Evolutionary conservation across 805 yeast genomes (phyloP), one percentile per base, ranked within the genome.

Genomic region (Zygosaccharomyces kombuchaensis): DNA sequence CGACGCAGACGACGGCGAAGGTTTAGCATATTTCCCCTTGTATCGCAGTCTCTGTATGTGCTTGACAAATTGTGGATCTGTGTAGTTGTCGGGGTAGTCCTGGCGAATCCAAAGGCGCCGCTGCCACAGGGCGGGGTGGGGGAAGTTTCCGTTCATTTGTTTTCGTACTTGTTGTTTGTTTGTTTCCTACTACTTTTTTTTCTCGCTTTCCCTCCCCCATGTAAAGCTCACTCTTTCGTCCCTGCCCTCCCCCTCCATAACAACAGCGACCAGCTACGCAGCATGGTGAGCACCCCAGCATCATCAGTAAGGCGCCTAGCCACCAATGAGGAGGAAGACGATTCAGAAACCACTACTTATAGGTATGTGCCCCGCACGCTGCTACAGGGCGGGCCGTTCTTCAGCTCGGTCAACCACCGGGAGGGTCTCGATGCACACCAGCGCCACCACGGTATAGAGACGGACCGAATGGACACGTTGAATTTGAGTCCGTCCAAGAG

Each of bases 31-130:
- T 34, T 48, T 48, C 17, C 49, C 52, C 35, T 31, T 45, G 43
- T 45, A 48, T 32, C 52, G 48, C 41, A 58, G 50, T n/a, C 43
- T 45, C n/a, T 48, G 44, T 12, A 55, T 38, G 19, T 50, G 52
- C 13, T 53, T 34, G n/a, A 90, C 71, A 60, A 91, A 91, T 2
- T 89, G 76, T 2, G 70, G 67, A 60, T 89, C 95, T 1, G 96
- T 91, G 66, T 87, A 87, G 65, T 90, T 93, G 63, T 91, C 99
- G 0, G 96, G 95, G 59, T 81, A 90, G 10, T 84, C 84, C 62
- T 90, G 96, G 46, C 77, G 75, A 27, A 84, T 76, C 83, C 96
- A 93, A 9, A 91, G 74, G 31, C 89, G 76, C 58, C 93, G 85
- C 57, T 83, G 76, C 98, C 98, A 90, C 17, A 80, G n/a, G n/a